These are phyloP conservation scores for Nemania sp. DNA, from an alignment of 2,329 filamentous ascomycete genomes.

Conservation along the genomic window DNA sequence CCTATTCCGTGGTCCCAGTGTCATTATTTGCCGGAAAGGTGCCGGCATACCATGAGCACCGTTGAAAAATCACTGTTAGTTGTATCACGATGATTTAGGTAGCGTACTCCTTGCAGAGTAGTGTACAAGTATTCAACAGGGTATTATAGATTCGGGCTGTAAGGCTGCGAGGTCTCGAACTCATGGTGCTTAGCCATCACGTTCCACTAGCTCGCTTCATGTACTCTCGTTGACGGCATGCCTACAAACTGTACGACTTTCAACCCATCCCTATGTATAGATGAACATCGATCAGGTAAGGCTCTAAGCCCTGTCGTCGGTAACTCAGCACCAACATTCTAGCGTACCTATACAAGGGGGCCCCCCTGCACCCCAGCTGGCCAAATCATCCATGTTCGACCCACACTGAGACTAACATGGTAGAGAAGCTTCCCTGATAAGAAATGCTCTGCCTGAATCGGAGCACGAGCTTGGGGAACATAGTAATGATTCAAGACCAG, in stretches of 20 bases:
- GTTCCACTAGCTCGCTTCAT: conserved; percentile 19
- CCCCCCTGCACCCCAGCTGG: conserved; percentile 50
- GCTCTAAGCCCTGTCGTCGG: conserved; percentile 50
- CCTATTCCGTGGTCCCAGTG: conserved; percentile 18
- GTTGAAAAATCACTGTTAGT: conserved; percentile 10
- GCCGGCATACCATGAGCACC: conserved; percentile 24
- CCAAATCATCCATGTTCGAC: conserved; percentile 48
- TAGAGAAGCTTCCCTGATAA: conserved; percentile 47
- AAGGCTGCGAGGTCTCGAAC: conserved; percentile 34
- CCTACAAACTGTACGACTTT: conserved; percentile 35
- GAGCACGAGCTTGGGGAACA: conserved; percentile 25
- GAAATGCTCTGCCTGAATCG: conserved; percentile 44
- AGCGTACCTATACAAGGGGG: conserved; percentile 41
- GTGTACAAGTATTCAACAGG: background rate
- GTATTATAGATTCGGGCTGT: conserved; percentile 25
- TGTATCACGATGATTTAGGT: conserved; percentile 27
- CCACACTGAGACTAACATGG: conserved; percentile 43
- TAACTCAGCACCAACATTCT: conserved; percentile 44
- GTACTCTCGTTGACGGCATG: conserved; percentile 9
- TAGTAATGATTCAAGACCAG: conserved; percentile 34
- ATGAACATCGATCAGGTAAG: conserved; percentile 45
- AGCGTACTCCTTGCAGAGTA: conserved; percentile 19
- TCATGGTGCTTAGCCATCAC: conserved; percentile 19
- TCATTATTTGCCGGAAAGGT: conserved; percentile 35
- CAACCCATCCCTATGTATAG: conserved; percentile 38